Base-by-base conservation (phyloP, 1,139 yeast genomes). In the Yamadazyma dushanensis region DNA sequence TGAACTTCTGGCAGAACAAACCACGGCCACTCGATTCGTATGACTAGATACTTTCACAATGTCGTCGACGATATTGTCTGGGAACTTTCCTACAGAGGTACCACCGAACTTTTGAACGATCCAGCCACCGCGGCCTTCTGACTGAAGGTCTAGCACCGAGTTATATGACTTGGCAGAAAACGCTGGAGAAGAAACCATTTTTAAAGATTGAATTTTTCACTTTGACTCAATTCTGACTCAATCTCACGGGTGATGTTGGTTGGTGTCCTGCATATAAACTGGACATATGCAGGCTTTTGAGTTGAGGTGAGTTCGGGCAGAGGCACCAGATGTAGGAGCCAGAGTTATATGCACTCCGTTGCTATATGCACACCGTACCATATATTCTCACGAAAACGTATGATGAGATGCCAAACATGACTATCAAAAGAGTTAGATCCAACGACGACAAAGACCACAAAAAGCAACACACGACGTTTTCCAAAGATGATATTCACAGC, bases 81-180 rank as follows among this genome's bases (percentile, higher is more conserved):
- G 87, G 59, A 90, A 90, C 58, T 92, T 92, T 20, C 98, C 98
- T 25, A 92, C 96, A 30, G 95, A 83, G n/a, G 98, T 92, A 35
- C 98, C 98, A 29, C 98, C 98, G 53, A 87, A 92, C 61, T 92
- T 92, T 59, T 92, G 98, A 7, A 92, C 85, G 16, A 92, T 66
- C 97, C 97, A 90, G 14, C 80, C 80, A 18, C 43, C 37, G n/a
- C 46, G 37, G 19, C 47, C 47, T 28, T 30, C 41, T 18, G 56
- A 44, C 18, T 56, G 56, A 33, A 70, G 56, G 45, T 70, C 76
- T 28, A 65, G 54, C 25, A 70, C 72, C 3, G 76, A 69, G 40
- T 66, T 70, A 43, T 66, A 70, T 3, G 73, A 63, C 26, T 19
- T 37, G 33, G 51, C 51, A 9, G 34, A 25, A 7, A 31, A 19